phyloP scores from a whole-genome alignment of 2,329 filamentous ascomycete genomes.

The Venturia effusa region DNA sequence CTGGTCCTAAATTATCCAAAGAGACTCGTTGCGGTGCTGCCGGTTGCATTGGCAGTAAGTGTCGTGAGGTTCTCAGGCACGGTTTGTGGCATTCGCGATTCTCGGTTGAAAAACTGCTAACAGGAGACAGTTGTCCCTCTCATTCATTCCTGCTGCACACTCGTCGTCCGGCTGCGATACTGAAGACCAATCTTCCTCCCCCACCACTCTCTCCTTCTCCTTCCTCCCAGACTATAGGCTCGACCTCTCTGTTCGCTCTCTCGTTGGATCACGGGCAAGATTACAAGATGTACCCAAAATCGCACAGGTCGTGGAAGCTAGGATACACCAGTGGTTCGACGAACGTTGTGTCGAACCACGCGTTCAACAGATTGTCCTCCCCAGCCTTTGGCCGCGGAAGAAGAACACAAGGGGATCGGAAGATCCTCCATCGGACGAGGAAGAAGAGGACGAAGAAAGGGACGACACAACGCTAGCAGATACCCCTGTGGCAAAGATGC shows the following conservation, averaged over 20 bases:
- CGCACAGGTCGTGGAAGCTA: conserved; percentile 68
- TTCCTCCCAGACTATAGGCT: conserved; percentile 83
- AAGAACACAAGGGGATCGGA: conserved; percentile 69
- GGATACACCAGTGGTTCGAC: conserved; percentile 79
- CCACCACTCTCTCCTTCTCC: conserved; percentile 87
- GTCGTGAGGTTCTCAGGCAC: conserved; percentile 94
- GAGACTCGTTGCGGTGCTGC: conserved; percentile 75
- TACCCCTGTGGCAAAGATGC: neutral
- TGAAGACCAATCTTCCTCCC: conserved; percentile 26
- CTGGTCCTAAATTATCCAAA: conserved; percentile 91
- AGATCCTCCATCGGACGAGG: conserved; percentile 24
- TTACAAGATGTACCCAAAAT: conserved; percentile 84
- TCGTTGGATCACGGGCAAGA: conserved; percentile 68
- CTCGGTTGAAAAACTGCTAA: neutral
- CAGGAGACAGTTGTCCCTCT: conserved; percentile 55
- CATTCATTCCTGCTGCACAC: conserved; percentile 63
- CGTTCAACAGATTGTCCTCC: conserved; percentile 77
- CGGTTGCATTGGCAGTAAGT: conserved; percentile 82
- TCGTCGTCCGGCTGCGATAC: conserved; percentile 30
- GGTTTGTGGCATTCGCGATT: conserved; percentile 13
- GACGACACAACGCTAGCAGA: conserved; percentile 15
- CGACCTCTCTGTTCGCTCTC: conserved; percentile 69
- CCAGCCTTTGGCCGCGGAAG: conserved; percentile 74
- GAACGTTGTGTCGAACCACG: conserved; percentile 76
- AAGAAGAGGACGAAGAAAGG: conserved; percentile 33